These are phyloP conservation scores for Epichloe typhina DNA, from an alignment of 2,329 filamentous ascomycete species.

Conservation along the genomic window DNA sequence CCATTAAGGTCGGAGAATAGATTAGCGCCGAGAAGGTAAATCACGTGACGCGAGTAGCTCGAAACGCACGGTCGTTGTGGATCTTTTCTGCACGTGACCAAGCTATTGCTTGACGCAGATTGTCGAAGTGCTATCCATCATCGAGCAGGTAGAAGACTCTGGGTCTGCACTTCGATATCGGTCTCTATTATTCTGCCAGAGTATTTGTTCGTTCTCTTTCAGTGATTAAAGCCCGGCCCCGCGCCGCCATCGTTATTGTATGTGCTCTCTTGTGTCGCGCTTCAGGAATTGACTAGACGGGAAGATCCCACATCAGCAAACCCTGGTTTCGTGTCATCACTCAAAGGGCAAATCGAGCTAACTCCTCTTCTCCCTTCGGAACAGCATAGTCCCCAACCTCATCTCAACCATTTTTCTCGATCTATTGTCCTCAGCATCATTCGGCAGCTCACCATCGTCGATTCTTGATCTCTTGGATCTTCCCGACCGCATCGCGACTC, in stretches of 20 bases:
- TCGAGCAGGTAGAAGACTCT: background rate
- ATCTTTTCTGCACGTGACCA: background rate
- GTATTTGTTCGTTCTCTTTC: constrained; percentile 25
- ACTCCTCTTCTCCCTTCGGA: constrained; percentile 1
- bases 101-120: constrained; percentile 1
- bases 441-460: background rate
- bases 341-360: constrained; percentile 3
- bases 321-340: constrained; percentile 3
- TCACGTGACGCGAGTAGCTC: background rate
- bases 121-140: background rate
- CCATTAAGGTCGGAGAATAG: too few species aligned
- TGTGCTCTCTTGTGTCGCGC: constrained; percentile 5
- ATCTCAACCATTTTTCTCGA: constrained; percentile 2
- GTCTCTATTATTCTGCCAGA: constrained; percentile 24
- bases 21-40: too few species aligned
- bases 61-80: background rate
- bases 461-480: background rate
- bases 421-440: constrained; percentile 1
- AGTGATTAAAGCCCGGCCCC: constrained; percentile 20
- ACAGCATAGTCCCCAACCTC: constrained; percentile 1
- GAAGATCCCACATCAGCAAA: constrained; percentile 3
- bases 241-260: constrained; percentile 23
- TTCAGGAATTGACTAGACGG: constrained; percentile 1
- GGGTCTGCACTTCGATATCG: constrained; percentile 18
- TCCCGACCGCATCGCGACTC: constrained; percentile 4